Base-by-base conservation (phyloP, 176 grass and related monocot genomes). In the Pharus latifolius region DNA sequence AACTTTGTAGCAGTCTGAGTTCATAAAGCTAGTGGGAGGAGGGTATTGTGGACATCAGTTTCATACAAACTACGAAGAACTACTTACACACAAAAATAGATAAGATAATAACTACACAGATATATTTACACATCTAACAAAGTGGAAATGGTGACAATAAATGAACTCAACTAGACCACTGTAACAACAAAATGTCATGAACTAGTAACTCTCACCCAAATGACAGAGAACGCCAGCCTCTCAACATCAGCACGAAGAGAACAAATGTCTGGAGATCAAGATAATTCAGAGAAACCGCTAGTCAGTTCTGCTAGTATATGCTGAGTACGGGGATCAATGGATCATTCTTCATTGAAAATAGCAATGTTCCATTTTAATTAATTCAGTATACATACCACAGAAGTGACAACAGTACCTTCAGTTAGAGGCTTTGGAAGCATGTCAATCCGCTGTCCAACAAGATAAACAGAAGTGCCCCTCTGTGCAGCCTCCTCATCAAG, bases 341-440 rank as follows among this genome's bases (percentile, higher is more conserved):
- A 48, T 18, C 49, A 69, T 35, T 35, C 1, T 46, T 28, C 53
- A 46, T 63, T 65, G 37, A 37, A 80, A 80, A 57, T 61, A 74
- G 20, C 10, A 58, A 77, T 55, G 42, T n/a, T 76, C 16, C 17
- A 43, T 17, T 57, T 71, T 44, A 18, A n/a, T 63, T 28, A 42
- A 87, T 73, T 48, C 10, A 26, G 42, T 19, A 49, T 65, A 46
- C 12, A 66, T 59, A 58, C 2, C 4, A 75, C 1, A 24, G 46
- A 61, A 78, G 46, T 30, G 60, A 20, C 35, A 69, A 25, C 9
- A 13, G 37, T 79, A 98, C 94, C 94, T 98, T 98, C 94, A 75
- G 94, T 98, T 37, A 98, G 65, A 90, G 94, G 87, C 69, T 98
- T 98, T 43, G 94, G 94, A 75, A 98, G 94, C 94, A 98, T 98